Evolutionary conservation across 192 early-diverging fungal genomes (phyloP).

Genomic region (Geranomyces variabilis): DNA sequence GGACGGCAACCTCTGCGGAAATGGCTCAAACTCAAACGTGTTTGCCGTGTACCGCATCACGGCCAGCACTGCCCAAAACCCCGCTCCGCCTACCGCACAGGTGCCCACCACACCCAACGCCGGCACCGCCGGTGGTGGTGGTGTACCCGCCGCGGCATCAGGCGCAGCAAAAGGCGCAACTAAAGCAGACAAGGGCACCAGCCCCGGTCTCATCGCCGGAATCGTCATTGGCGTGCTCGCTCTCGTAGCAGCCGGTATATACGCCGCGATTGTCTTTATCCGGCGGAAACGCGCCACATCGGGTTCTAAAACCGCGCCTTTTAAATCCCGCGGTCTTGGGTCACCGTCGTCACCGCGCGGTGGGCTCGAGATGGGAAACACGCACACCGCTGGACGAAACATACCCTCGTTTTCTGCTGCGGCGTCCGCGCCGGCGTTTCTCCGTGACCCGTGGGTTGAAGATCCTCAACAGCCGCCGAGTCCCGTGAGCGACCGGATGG

Average conservation of each 20-base stretch:
- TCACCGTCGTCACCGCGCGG: neutral
- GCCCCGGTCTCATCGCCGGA: neutral
- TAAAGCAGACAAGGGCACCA: neutral
- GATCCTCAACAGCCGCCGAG: too few species aligned
- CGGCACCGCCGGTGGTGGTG: neutral
- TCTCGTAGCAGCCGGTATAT: neutral
- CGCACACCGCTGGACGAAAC: too few species aligned
- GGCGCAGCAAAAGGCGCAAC: too few species aligned
- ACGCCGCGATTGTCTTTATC: neutral
- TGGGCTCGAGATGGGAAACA: neutral
- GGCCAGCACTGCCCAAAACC: neutral
- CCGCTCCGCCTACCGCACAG: neutral
- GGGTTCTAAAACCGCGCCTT: too few species aligned
- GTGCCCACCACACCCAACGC: neutral
- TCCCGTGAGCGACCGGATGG: neutral
- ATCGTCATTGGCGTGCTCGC: conserved; percentile 3
- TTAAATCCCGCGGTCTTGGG: too few species aligned
- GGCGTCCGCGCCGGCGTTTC: too few species aligned
- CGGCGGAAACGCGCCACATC: neutral
- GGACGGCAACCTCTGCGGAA: conserved; percentile 6
- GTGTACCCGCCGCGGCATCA: too few species aligned
- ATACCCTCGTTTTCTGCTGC: too few species aligned
- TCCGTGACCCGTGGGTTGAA: too few species aligned
- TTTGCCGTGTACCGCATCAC: conserved; percentile 3
- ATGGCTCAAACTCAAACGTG: neutral